phyloP scores from a whole-genome alignment of 1,284 basidiomycete species.

The Agaricales sp. region DNA sequence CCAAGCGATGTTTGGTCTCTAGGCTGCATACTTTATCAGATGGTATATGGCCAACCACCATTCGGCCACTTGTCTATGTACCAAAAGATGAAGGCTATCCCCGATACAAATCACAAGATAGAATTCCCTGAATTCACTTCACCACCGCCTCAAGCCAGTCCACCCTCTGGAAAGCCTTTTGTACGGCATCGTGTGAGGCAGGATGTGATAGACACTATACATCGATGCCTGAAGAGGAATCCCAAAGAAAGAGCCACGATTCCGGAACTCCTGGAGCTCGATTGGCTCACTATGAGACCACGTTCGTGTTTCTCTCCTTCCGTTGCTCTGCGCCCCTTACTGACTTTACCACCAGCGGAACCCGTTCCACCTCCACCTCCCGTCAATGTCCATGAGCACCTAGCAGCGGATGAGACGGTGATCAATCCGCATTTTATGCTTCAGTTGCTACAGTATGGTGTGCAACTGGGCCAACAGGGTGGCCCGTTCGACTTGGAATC shows the following conservation, averaged over 20 bases:
- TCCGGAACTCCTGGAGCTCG: constrained; percentile 57
- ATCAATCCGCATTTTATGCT: constrained; percentile 69
- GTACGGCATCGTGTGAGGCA: constrained; percentile 52
- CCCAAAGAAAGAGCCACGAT: constrained; percentile 78
- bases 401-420: constrained; percentile 50
- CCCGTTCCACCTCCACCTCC: constrained; percentile 9
- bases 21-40: constrained; percentile 95
- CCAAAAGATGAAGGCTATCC: constrained; percentile 85
- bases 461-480: constrained; percentile 36
- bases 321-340: constrained; percentile 7
- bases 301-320: constrained; percentile 16
- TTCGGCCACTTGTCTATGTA: constrained; percentile 80
- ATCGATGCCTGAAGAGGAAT: constrained; percentile 62
- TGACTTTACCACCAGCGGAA: constrained; percentile 9
- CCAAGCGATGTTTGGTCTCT: constrained; percentile 95
- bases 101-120: constrained; percentile 62
- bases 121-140: constrained; percentile 65
- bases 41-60: constrained; percentile 92
- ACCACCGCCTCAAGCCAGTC: constrained; percentile 19
- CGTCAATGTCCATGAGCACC: constrained; percentile 18
- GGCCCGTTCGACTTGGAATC: constrained; percentile 25
- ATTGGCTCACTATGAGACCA: constrained; percentile 56
- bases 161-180: constrained; percentile 51
- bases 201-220: constrained; percentile 66
- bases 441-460: constrained; percentile 58